Percentiles rank a stretch among this genome's conserved stretches.
Evolutionary conservation across 2,329 filamentous ascomycete species (phyloP).

Genomic region (Annulohypoxylon truncatum): DNA sequence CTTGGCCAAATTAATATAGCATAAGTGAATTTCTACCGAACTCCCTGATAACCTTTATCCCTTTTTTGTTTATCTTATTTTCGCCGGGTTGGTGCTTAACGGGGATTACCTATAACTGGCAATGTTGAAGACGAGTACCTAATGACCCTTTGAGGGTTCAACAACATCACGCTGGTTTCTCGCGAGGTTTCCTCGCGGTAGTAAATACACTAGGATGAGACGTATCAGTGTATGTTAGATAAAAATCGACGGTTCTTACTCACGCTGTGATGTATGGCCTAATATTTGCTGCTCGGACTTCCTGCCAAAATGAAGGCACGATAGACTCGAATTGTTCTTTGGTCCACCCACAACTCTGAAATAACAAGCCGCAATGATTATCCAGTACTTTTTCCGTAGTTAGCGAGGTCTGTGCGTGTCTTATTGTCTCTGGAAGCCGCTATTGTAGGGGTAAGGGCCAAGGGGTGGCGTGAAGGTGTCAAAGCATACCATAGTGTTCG

Average conservation of each 20-base stretch:
- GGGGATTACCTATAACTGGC: background rate
- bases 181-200: slow-evolving; percentile 47
- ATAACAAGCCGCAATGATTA: slow-evolving; percentile 44
- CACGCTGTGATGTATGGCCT: slow-evolving; percentile 48
- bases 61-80: background rate
- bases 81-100: background rate
- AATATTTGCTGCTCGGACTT: slow-evolving; percentile 28
- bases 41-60: background rate
- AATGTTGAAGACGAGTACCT: slow-evolving; percentile 2
- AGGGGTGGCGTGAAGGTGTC: background rate
- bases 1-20: background rate
- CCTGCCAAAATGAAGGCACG: slow-evolving; percentile 42
- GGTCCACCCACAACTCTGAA: slow-evolving; percentile 45
- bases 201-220: slow-evolving; percentile 44
- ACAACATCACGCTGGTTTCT: slow-evolving; percentile 7
- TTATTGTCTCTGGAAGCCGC: background rate
- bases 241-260: slow-evolving; percentile 11
- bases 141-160: background rate
- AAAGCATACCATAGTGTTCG: slow-evolving; percentile 50
- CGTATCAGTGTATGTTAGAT: slow-evolving; percentile 12
- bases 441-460: background rate
- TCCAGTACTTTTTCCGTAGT: slow-evolving; percentile 22
- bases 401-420: slow-evolving; percentile 3
- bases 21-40: background rate
- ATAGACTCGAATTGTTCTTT: slow-evolving; percentile 42